Evolutionary conservation across 805 yeast species (phyloP), one percentile per base, ranked within the genome.

Genomic region (Candida dendrica): DNA sequence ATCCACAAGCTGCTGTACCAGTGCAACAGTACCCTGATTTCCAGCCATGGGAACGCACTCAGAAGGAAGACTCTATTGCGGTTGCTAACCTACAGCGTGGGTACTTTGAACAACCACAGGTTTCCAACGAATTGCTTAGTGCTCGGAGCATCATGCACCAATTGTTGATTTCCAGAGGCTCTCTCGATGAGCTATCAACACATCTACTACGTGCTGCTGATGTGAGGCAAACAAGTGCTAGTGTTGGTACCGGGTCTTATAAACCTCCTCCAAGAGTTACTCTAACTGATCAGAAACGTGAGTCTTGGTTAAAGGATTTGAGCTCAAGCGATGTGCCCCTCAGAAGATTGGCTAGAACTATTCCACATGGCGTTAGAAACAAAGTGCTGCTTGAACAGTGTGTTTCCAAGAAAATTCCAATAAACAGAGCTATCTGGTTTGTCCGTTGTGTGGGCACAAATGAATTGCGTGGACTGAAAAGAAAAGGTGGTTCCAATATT

Each of bases 251-350:
- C 10, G 66, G 81, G 3, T 69, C 78, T 6, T 86, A 79, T 64
- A 81, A 77, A 47, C 85, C 91, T 6, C 95, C 95, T 1, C 90
- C 95, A 11, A 68, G 96, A 47, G 95, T 91, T 22, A 91, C 96
- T 0, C 61, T 91, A 26, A 90, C 97, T 0, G 95, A 90, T 45
- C 83, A 81, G 55, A 85, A 86, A 57, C 74, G 82, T 44, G 96
- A 87, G 46, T 68, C 79, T 2, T 91, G 98, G 98, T 66, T 91
- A 37, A 74, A 73, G 40, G 95, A 88, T 53, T 68, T 91, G 40
- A 86, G 93, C 3, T 72, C 84, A 40, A 74, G 83, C 0, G 62
- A 67, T 16, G 70, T 82, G 0, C 84, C 96, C 1, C 65, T 91
- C 38, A 69, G 74, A 35, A 76, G 75, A 45, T 72, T 90, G 4